These are phyloP conservation scores for Arctium lappa DNA, from an alignment of 129 eudicot species.

Conservation along the genomic window DNA sequence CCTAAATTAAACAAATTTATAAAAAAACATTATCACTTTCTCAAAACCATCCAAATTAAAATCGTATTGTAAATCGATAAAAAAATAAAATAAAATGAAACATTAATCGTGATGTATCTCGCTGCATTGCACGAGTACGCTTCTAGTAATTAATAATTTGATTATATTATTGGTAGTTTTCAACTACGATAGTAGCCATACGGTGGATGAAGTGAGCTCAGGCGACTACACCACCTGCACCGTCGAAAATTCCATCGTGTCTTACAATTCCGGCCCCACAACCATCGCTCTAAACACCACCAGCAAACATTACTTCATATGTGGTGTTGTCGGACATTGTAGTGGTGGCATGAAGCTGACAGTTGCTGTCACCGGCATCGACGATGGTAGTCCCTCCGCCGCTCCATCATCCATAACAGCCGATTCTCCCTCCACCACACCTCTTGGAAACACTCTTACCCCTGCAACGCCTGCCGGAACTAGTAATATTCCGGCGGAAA, in stretches of 20 bases:
- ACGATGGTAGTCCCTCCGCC: slow-evolving; percentile 12
- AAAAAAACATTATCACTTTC: too few species aligned
- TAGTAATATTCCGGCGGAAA: slow-evolving; percentile 30
- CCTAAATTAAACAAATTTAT: too few species aligned
- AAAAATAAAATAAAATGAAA: too few species aligned
- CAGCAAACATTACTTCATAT: slow-evolving; percentile 66
- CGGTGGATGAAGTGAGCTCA: slow-evolving; percentile 67
- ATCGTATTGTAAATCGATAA: too few species aligned
- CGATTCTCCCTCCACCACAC: slow-evolving; percentile 36
- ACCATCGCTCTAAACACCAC: slow-evolving; percentile 65
- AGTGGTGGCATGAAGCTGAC: slow-evolving; percentile 75
- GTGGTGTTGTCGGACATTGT: slow-evolving; percentile 78
- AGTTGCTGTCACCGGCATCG: slow-evolving; percentile 33
- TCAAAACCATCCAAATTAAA: too few species aligned
- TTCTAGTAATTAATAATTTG: background rate
- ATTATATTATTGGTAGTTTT: slow-evolving; percentile 40
- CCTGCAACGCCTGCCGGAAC: slow-evolving; percentile 21
- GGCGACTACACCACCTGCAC: slow-evolving; percentile 63
- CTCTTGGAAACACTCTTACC: slow-evolving; percentile 30
- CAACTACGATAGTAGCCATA: slow-evolving; percentile 66
- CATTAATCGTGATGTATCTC: too few species aligned
- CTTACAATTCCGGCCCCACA: slow-evolving; percentile 70
- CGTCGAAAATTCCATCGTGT: slow-evolving; percentile 49
- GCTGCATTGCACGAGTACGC: too few species aligned
- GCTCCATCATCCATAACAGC: slow-evolving; percentile 20